Conservation (phyloP, 106 monocot species). For the Narthecium ossifragum region DNA sequence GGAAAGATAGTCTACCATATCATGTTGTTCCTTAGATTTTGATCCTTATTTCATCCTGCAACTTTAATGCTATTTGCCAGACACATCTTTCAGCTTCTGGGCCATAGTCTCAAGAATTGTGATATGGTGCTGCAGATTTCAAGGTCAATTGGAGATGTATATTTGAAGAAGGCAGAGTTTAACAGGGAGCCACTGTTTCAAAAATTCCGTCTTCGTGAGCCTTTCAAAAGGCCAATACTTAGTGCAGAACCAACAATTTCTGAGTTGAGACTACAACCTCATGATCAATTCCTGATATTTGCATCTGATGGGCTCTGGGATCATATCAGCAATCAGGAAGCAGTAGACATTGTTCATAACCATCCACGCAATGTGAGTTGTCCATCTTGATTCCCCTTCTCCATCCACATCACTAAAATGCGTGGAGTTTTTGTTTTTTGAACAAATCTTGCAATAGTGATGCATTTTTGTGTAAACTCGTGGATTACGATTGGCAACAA, state of each 20-base stretch:
- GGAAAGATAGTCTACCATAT: too few relatives aligned
- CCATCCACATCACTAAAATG: background rate
- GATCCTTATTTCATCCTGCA: too few relatives aligned
- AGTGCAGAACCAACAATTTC: slow-evolving; percentile 4
- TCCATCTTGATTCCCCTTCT: background rate
- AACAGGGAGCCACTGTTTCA: background rate
- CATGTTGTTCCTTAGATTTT: too few relatives aligned
- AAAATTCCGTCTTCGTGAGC: slow-evolving; percentile 2
- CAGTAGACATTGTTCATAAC: slow-evolving; percentile 7
- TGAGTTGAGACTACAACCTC: background rate
- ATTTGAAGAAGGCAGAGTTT: slow-evolving; percentile 10
- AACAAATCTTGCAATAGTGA: background rate
- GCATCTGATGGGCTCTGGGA: slow-evolving; percentile 15
- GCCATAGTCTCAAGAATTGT: too few relatives aligned
- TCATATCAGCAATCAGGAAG: slow-evolving; percentile 9
- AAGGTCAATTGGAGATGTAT: slow-evolving; percentile 12
- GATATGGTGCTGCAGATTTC: background rate
- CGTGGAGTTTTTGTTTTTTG: background rate
- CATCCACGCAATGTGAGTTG: slow-evolving; percentile 1
- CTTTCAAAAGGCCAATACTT: slow-evolving; percentile 4
- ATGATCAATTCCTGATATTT: slow-evolving; percentile 11
- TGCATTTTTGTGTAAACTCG: too few relatives aligned
- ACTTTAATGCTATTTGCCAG: too few relatives aligned
- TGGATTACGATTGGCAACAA: background rate
- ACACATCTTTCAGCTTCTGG: too few relatives aligned